Evolutionary conservation across 495 filamentous ascomycete species (phyloP).

Genomic region (Friedmanniomyces endolithicus): DNA sequence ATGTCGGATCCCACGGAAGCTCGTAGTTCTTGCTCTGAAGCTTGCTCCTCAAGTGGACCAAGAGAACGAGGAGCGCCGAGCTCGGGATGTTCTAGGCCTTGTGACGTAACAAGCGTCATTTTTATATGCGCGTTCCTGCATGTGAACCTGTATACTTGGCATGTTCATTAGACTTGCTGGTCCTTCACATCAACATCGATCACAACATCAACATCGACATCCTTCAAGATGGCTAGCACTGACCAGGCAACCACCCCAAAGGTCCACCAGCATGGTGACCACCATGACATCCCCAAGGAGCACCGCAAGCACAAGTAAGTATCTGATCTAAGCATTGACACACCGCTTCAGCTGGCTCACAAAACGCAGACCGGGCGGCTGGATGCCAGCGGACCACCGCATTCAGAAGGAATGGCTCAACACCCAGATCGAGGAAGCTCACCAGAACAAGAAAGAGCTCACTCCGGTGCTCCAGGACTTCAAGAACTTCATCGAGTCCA

Average conservation of each 20-base stretch:
- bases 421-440: constrained; percentile 35
- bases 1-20: no score
- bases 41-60: no score
- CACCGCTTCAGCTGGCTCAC: background rate
- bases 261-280: constrained; percentile 4
- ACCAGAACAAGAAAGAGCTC: constrained; percentile 34
- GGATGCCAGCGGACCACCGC: constrained; percentile 44
- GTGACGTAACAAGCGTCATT: no score
- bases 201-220: no score
- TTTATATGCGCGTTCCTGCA: no score
- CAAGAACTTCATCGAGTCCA: constrained; percentile 36
- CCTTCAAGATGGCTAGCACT: no score
- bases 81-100: no score
- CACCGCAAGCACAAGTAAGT: constrained; percentile 27
- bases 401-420: constrained; percentile 39
- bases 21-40: no score
- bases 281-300: constrained; percentile 35
- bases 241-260: background rate
- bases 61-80: no score
- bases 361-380: constrained; percentile 33
- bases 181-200: no score
- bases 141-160: no score
- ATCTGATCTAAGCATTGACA: background rate
- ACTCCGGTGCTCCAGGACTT: constrained; percentile 35
- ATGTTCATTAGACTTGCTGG: no score